Conservation (phyloP, 345 rosid species). For the Eutrema yunnanense region DNA sequence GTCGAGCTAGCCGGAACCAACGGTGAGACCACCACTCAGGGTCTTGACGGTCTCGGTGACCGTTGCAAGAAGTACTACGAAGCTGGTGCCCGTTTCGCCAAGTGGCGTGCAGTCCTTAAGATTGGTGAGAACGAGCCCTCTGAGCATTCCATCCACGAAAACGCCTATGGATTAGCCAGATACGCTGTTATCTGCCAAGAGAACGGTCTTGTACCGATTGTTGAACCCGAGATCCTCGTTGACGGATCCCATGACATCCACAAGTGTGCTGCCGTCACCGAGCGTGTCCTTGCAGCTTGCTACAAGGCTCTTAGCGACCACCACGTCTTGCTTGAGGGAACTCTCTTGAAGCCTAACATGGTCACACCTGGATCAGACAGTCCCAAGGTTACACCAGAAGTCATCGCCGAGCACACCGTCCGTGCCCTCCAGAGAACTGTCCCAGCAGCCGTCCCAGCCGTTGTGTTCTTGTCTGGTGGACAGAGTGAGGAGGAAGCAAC, state of each 20-base stretch:
- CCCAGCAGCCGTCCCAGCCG: conserved; percentile 90
- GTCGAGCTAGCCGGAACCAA: conserved; percentile 89
- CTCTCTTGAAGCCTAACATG: conserved; percentile 96
- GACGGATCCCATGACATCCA: conserved; percentile 89
- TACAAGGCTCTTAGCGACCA: conserved; percentile 96
- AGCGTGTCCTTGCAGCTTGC: conserved; percentile 88
- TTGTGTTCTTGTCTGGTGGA: conserved; percentile 86
- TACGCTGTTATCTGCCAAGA: conserved; percentile 94
- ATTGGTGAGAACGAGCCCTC: conserved; percentile 85
- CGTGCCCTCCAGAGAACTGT: conserved; percentile 83
- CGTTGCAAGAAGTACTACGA: conserved; percentile 40
- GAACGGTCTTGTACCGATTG: conserved; percentile 92
- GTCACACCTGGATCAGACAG: conserved; percentile 93
- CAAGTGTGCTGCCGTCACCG: conserved; percentile 80
- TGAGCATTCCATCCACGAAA: conserved; percentile 58
- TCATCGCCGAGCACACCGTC: conserved; percentile 79
- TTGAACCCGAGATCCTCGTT: conserved; percentile 93
- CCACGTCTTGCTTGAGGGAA: conserved; percentile 91
- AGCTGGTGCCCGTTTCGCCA: conserved; percentile 67
- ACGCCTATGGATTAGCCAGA: conserved; percentile 39
- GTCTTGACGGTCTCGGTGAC: conserved; percentile 84
- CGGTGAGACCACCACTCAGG: conserved; percentile 94
- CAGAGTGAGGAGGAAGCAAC: conserved; percentile 97
- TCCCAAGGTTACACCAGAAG: conserved; percentile 70
- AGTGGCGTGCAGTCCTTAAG: conserved; percentile 97